These are phyloP conservation scores for Agrostemma githago DNA, from an alignment of 148 eudicot species.

Conservation along the genomic window DNA sequence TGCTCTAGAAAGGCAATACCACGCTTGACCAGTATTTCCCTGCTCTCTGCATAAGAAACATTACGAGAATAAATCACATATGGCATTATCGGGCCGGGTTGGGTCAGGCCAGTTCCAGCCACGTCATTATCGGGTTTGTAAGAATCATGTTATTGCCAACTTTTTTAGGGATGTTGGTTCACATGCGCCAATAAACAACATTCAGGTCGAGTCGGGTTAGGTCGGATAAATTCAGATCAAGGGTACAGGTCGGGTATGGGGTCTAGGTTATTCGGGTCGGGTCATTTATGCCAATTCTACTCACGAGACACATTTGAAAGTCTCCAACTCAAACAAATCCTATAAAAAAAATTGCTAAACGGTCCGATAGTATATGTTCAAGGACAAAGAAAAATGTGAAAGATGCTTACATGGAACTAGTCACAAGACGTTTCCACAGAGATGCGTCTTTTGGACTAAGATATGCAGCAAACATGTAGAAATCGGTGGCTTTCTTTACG, in stretches of 20 bases:
- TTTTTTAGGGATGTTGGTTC: no score
- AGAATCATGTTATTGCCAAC: no score
- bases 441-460: slow-evolving; percentile 62
- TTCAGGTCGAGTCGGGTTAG: no score
- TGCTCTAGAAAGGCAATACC: slow-evolving; percentile 75
- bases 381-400: background rate
- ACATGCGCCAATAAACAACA: no score
- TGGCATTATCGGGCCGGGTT: background rate
- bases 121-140: no score
- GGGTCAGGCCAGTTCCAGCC: no score
- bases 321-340: background rate
- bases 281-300: no score
- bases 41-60: slow-evolving; percentile 52
- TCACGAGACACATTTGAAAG: background rate
- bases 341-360: background rate
- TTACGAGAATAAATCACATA: background rate
- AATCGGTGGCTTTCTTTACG: slow-evolving; percentile 53
- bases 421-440: slow-evolving; percentile 65
- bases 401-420: slow-evolving; percentile 66
- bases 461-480: slow-evolving; percentile 77
- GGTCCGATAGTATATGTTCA: background rate
- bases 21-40: slow-evolving; percentile 59
- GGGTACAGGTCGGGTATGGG: no score
- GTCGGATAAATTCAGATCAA: no score
- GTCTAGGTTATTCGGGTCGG: no score